Evolutionary conservation across 148 eudicot genomes (phyloP).

Genomic region (Chenopodium album): DNA sequence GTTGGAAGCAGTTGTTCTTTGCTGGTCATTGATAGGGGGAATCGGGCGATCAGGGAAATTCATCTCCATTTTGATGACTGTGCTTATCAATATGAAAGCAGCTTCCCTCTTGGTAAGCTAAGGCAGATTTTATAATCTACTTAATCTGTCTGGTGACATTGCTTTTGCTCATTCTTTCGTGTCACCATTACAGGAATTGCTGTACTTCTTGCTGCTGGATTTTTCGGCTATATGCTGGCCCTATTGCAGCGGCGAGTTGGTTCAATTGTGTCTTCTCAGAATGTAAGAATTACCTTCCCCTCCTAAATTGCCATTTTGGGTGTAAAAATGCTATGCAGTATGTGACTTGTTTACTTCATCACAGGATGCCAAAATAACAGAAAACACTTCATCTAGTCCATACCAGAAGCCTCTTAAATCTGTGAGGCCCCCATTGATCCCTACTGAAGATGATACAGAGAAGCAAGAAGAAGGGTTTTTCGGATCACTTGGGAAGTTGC

Average conservation of each 20-base stretch:
- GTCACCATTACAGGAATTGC: conserved; percentile 43
- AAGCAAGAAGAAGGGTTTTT: conserved; percentile 77
- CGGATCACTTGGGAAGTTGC: conserved; percentile 60
- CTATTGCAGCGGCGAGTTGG: conserved; percentile 71
- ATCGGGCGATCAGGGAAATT: conserved; percentile 88
- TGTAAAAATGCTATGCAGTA: neutral
- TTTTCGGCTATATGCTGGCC: conserved; percentile 85
- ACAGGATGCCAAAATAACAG: conserved; percentile 43
- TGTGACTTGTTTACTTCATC: conserved; percentile 10
- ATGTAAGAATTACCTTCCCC: conserved; percentile 35
- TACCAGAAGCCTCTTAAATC: conserved; percentile 58
- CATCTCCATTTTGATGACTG: conserved; percentile 95
- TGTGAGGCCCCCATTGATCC: conserved; percentile 73
- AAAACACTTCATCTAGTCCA: conserved; percentile 32
- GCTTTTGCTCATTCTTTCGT: conserved; percentile 7
- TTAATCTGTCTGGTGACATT: neutral
- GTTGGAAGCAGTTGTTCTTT: conserved; percentile 97
- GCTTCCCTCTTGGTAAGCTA: conserved; percentile 79
- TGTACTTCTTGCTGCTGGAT: conserved; percentile 68
- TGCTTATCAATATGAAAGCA: conserved; percentile 94
- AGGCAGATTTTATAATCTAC: neutral
- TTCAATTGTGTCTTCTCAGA: conserved; percentile 52
- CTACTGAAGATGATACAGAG: conserved; percentile 64
- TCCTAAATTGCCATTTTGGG: neutral
- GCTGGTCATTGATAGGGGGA: conserved; percentile 89